These are phyloP conservation scores for Triglochin maritima DNA, from an alignment of 106 monocot species.

Conservation along the genomic window DNA sequence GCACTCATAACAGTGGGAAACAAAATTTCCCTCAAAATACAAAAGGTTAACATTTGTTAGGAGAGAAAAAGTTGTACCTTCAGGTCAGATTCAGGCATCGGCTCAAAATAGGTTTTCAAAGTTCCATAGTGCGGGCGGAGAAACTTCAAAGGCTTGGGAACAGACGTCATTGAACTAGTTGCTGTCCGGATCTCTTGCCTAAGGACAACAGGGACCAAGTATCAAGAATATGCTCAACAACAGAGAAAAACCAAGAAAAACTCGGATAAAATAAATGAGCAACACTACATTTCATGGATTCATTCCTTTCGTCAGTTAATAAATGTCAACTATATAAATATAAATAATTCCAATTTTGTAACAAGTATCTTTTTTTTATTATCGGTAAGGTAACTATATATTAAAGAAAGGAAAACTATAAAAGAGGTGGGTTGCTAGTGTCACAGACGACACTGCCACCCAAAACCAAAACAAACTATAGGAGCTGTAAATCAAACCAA, in stretches of 20 bases:
- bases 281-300: too few relatives aligned
- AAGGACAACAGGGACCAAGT: neutral
- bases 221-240: neutral
- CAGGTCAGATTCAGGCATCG: slow-evolving; percentile 60
- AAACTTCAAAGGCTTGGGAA: slow-evolving; percentile 92
- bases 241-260: neutral
- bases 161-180: slow-evolving; percentile 96
- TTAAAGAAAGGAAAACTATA: too few relatives aligned
- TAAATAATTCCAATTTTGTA: too few relatives aligned
- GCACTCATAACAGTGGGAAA: neutral
- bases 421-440: too few relatives aligned
- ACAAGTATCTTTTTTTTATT: too few relatives aligned
- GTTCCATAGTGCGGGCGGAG: slow-evolving; percentile 83
- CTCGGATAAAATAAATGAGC: neutral
- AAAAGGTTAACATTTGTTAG: neutral
- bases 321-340: too few relatives aligned
- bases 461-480: too few relatives aligned
- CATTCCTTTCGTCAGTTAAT: too few relatives aligned
- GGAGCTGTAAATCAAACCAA: too few relatives aligned
- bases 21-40: neutral
- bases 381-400: too few relatives aligned
- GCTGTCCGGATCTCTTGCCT: slow-evolving; percentile 95
- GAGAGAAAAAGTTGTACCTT: slow-evolving; percentile 31
- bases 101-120: slow-evolving; percentile 74
- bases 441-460: too few relatives aligned